Evolutionary conservation across 805 yeast species (phyloP).

Genomic region (Ogataea glucozyma): DNA sequence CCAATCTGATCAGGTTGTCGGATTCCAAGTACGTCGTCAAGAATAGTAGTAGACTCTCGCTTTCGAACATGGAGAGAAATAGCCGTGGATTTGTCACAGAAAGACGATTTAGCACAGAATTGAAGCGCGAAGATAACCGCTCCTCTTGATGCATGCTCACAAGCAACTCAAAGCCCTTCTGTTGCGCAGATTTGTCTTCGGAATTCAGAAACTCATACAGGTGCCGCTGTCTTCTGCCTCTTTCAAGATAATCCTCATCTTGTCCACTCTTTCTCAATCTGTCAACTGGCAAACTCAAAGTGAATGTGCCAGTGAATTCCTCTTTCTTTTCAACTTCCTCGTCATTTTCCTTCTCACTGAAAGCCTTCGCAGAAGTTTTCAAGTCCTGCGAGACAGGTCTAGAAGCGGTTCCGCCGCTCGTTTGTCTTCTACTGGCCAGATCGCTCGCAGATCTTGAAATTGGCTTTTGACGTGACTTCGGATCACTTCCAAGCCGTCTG

Average conservation of each 20-base stretch:
- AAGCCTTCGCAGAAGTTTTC: background rate
- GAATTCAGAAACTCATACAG: constrained; percentile 29
- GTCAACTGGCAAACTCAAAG: constrained; percentile 19
- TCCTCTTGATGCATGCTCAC: constrained; percentile 8
- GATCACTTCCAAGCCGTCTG: constrained; percentile 12
- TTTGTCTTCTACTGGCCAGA: constrained; percentile 2
- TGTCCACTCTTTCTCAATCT: constrained; percentile 6
- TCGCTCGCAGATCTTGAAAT: constrained; percentile 9
- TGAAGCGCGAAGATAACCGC: constrained; percentile 23
- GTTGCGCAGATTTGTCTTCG: constrained; percentile 22
- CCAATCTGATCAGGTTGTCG: constrained; percentile 32
- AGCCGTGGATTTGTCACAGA: constrained; percentile 26
- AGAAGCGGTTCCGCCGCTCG: constrained; percentile 7
- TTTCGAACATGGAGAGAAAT: constrained; percentile 24
- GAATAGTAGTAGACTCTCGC: constrained; percentile 11
- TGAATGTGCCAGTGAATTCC: constrained; percentile 20
- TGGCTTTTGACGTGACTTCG: constrained; percentile 9
- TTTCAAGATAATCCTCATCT: constrained; percentile 21
- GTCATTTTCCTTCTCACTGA: constrained; percentile 18
- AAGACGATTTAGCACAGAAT: constrained; percentile 26
- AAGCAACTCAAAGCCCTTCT: constrained; percentile 22
- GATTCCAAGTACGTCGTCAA: constrained; percentile 24
- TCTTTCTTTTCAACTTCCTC: constrained; percentile 15
- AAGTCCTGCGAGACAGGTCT: constrained; percentile 12
- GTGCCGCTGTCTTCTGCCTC: constrained; percentile 21